Evolutionary conservation across 805 yeast genomes (phyloP).

Genomic region (Maudiozyma bulderi): DNA sequence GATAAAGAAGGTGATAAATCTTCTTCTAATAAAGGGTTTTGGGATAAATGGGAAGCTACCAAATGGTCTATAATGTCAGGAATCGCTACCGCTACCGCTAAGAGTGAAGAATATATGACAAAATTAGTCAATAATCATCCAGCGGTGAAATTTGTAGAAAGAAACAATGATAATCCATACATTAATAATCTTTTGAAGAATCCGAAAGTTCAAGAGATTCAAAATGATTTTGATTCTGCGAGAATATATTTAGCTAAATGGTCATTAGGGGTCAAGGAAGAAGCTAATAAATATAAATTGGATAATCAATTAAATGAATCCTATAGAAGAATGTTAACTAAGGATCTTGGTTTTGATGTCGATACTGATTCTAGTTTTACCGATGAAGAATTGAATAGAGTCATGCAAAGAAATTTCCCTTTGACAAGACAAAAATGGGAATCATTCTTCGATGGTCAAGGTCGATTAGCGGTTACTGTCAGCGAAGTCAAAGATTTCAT

Average conservation of each 20-base stretch:
- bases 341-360: constrained; percentile 51
- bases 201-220: constrained; percentile 72
- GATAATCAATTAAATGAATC: constrained; percentile 47
- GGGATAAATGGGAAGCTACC: constrained; percentile 34
- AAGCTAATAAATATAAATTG: constrained; percentile 53
- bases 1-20: not conserved
- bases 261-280: constrained; percentile 91
- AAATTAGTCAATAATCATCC: constrained; percentile 23
- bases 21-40: constrained; percentile 5
- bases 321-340: constrained; percentile 43
- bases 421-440: constrained; percentile 63
- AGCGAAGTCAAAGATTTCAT: constrained; percentile 72
- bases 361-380: constrained; percentile 21
- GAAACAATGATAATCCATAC: constrained; percentile 31
- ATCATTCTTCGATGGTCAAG: constrained; percentile 69
- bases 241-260: constrained; percentile 88
- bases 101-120: constrained; percentile 20
- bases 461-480: constrained; percentile 62
- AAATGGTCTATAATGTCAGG: constrained; percentile 83
- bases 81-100: constrained; percentile 64
- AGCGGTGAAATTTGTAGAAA: constrained; percentile 30
- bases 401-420: constrained; percentile 46
- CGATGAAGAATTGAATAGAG: constrained; percentile 38
- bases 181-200: constrained; percentile 49
- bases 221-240: constrained; percentile 87